A percentile compares a stretch with the other conserved stretches of the same genome.
Conservation (phyloP, 345 rosid species). For the Cardamine chenopodiifolia region DNA sequence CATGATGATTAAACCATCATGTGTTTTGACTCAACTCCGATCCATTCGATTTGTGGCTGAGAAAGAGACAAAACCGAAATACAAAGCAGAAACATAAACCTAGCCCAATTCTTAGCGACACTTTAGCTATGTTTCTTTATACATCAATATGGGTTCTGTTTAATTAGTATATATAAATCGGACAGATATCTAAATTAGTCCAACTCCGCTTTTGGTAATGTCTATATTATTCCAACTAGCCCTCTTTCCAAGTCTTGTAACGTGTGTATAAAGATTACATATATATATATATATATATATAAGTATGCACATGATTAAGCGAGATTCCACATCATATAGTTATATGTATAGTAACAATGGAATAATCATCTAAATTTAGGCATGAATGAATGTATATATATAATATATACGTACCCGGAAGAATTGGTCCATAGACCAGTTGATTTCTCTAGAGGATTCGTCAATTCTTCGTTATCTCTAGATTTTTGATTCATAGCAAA, state of each 20-base stretch:
- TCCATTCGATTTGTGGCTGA: constrained; percentile 32
- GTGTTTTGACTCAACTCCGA: constrained; percentile 47
- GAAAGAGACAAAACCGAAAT: constrained; percentile 31
- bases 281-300: background rate
- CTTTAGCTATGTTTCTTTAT: background rate
- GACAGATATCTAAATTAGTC: background rate
- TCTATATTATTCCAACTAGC: background rate
- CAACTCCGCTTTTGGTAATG: background rate
- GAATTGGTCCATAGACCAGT: constrained; percentile 43
- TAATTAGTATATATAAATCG: background rate
- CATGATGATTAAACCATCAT: constrained; percentile 63
- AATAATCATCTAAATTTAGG: constrained; percentile 40
- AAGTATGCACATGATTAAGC: constrained; percentile 17
- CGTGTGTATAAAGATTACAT: background rate
- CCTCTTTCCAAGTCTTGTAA: background rate
- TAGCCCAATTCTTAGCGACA: constrained; percentile 3
- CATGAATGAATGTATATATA: constrained; percentile 18
- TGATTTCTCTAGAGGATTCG: constrained; percentile 49
- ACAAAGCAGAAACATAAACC: constrained; percentile 31
- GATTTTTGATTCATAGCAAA: constrained; percentile 63
- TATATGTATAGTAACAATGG: background rate
- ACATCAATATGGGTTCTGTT: constrained; percentile 4
- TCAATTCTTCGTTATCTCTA: constrained; percentile 51
- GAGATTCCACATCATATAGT: background rate
- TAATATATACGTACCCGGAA: constrained; percentile 40